These are phyloP conservation scores for Pseudocercospora eumusae DNA, from an alignment of 2,329 filamentous ascomycete species.

Conservation along the genomic window DNA sequence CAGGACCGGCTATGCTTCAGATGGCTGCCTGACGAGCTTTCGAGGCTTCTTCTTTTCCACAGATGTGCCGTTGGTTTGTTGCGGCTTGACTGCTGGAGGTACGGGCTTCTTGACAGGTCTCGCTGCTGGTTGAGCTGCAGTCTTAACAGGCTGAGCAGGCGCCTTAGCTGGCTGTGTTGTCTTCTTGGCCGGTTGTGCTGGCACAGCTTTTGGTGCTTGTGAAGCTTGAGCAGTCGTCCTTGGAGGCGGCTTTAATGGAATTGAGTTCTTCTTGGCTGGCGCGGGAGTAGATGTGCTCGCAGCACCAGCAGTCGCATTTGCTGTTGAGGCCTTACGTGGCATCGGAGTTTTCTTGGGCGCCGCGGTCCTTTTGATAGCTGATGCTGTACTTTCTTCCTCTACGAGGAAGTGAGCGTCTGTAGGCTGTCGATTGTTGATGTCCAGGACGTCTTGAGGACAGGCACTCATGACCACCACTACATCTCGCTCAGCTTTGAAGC, in stretches of 20 bases:
- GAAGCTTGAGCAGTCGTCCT: constrained; percentile 12
- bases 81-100: constrained; percentile 19
- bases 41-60: constrained; percentile 38
- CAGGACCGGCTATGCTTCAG: constrained; percentile 4
- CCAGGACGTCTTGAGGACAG: constrained; percentile 49
- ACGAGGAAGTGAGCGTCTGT: constrained; percentile 50
- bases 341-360: constrained; percentile 28
- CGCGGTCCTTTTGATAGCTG: constrained; percentile 27
- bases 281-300: constrained; percentile 17
- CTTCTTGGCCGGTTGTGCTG: constrained; percentile 16
- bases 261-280: constrained; percentile 21
- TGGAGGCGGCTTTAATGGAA: constrained; percentile 12
- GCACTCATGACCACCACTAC: constrained; percentile 52
- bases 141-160: constrained; percentile 6
- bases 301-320: constrained; percentile 14
- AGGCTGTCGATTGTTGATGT: constrained; percentile 44
- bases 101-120: constrained; percentile 28
- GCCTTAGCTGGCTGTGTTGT: constrained; percentile 17
- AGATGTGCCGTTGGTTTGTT: constrained; percentile 21
- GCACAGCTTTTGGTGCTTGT: constrained; percentile 14
- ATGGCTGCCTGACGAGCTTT: constrained; percentile 28
- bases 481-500: constrained; percentile 48
- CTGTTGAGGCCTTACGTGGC: constrained; percentile 20
- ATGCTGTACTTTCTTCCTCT: constrained; percentile 31
- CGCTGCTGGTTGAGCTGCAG: constrained; percentile 3